A percentile compares a stretch with the other conserved stretches of the same genome.
phyloP scores from a whole-genome alignment of 2,329 filamentous ascomycete genomes.

The Fusarium sp. region DNA sequence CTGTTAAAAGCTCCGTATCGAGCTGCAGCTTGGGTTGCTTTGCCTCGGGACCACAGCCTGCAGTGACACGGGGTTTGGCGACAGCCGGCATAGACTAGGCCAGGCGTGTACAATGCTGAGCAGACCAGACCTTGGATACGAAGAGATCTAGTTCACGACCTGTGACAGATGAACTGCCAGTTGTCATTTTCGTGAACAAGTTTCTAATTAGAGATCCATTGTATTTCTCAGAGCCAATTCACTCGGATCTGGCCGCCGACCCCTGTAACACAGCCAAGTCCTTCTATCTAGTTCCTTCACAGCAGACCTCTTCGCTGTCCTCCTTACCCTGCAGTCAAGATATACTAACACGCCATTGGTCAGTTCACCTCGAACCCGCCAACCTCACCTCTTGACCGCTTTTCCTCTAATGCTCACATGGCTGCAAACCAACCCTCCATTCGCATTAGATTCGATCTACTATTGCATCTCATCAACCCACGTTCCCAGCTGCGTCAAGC shows the following conservation, averaged over 20 bases:
- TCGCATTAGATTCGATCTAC: constrained; percentile 32
- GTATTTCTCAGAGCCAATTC: background rate
- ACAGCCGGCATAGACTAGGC: background rate
- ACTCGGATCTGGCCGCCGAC: constrained; percentile 10
- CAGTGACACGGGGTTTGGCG: constrained; percentile 4
- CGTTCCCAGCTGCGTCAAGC: constrained; percentile 21
- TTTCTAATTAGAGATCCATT: constrained; percentile 19
- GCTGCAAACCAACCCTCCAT: constrained; percentile 12
- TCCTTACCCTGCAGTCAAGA: constrained; percentile 26
- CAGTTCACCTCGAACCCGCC: background rate
- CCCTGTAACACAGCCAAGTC: constrained; percentile 15
- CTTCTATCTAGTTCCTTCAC: constrained; percentile 2
- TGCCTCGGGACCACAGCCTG: constrained; percentile 6
- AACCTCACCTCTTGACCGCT: constrained; percentile 36
- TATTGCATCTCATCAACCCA: constrained; percentile 21
- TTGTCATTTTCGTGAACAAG: constrained; percentile 6
- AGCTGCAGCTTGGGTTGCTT: constrained; percentile 20
- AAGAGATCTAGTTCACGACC: background rate
- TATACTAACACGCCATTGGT: constrained; percentile 14
- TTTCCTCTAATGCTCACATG: constrained; percentile 38
- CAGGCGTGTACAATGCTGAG: background rate
- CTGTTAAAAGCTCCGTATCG: background rate
- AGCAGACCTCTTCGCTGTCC: background rate
- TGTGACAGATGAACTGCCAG: constrained; percentile 19
- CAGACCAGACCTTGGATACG: background rate